Evolutionary conservation across 2,329 filamentous ascomycete species (phyloP).

Genomic region (Fusarium ramigenum): DNA sequence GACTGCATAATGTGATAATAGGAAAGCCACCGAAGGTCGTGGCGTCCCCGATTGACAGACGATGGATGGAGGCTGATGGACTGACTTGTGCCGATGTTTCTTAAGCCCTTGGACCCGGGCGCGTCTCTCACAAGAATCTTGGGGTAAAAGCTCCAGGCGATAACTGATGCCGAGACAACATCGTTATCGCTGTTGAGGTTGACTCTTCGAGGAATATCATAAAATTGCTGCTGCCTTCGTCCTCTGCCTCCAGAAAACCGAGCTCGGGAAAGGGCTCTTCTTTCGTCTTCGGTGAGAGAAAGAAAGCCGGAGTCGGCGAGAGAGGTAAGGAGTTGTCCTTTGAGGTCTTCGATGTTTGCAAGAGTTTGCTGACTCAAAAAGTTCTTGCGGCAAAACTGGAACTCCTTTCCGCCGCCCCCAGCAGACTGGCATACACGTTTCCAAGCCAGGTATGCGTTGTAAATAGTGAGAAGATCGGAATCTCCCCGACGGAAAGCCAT

Average conservation of each 20-base stretch:
- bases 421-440: conserved; percentile 79
- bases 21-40: conserved; percentile 81
- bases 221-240: conserved; percentile 77
- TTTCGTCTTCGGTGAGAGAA: conserved; percentile 77
- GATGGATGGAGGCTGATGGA: conserved; percentile 86
- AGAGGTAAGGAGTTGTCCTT: conserved; percentile 86
- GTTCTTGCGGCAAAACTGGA: conserved; percentile 93
- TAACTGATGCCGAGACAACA: conserved; percentile 78
- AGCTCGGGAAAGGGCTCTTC: conserved; percentile 71
- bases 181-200: conserved; percentile 85
- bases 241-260: conserved; percentile 65
- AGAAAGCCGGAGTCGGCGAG: conserved; percentile 88
- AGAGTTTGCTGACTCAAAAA: conserved; percentile 91
- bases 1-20: conserved; percentile 99
- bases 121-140: conserved; percentile 86
- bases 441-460: conserved; percentile 94
- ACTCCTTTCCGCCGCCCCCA: conserved; percentile 73
- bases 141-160: conserved; percentile 95
- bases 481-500: conserved; percentile 84
- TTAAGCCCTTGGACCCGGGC: conserved; percentile 75
- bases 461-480: conserved; percentile 90
- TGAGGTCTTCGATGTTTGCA: conserved; percentile 92
- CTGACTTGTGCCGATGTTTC: conserved; percentile 94
- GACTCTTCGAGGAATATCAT: conserved; percentile 79
- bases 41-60: conserved; percentile 82